phyloP scores from a whole-genome alignment of 805 yeast species.

The Cyberlindnera xishuangbannaensis region DNA sequence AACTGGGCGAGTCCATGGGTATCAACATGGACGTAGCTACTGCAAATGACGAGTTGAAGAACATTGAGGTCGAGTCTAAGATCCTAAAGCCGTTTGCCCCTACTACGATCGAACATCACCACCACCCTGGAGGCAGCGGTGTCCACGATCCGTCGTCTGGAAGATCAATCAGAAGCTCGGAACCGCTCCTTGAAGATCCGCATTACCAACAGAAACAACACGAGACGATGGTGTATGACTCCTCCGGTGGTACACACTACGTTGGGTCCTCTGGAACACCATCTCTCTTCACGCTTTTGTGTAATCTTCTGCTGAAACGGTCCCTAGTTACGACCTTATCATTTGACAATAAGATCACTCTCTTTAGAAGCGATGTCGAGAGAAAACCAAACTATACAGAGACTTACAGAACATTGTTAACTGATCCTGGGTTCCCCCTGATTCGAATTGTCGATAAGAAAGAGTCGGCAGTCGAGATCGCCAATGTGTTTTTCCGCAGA shows the following conservation, averaged over 20 bases:
- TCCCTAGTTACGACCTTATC: constrained; percentile 32
- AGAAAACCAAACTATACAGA: constrained; percentile 10
- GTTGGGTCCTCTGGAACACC: constrained; percentile 44
- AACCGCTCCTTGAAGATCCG: too few relatives aligned
- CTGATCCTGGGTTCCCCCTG: constrained; percentile 32
- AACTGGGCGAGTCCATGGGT: constrained; percentile 20
- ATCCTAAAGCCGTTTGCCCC: constrained; percentile 20
- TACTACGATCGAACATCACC: too few relatives aligned
- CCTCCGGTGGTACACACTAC: constrained; percentile 41
- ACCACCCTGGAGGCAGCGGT: too few relatives aligned
- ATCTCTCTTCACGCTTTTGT: constrained; percentile 35
- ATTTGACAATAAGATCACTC: constrained; percentile 27
- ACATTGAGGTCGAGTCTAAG: constrained; percentile 17
- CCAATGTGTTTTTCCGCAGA: constrained; percentile 34
- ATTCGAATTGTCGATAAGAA: constrained; percentile 27
- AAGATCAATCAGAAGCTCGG: too few relatives aligned
- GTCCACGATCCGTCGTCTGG: too few relatives aligned
- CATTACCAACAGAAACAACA: constrained; percentile 5
- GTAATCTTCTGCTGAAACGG: constrained; percentile 33
- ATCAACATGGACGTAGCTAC: constrained; percentile 20
- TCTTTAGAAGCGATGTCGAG: constrained; percentile 15
- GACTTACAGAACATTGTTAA: constrained; percentile 10
- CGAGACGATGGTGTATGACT: constrained; percentile 35
- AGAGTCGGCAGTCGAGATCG: constrained; percentile 33
- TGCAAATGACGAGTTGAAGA: constrained; percentile 10